Evolutionary conservation across 2,329 filamentous ascomycete genomes (phyloP).

Genomic region (Didymella keratinophila): DNA sequence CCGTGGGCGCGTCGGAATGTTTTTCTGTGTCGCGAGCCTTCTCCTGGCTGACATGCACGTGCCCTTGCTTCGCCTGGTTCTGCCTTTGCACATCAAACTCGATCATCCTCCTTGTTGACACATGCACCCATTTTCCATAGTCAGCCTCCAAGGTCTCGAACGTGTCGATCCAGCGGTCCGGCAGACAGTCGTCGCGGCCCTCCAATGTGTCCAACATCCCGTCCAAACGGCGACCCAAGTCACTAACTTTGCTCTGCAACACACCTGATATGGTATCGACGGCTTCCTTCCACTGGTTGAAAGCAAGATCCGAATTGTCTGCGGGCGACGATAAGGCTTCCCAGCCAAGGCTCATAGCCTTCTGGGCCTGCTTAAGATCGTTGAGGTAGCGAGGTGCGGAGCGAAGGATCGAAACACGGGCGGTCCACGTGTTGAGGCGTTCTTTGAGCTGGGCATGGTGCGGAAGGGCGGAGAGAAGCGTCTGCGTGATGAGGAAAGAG

Average conservation of each 20-base stretch:
- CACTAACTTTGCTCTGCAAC: slow-evolving; percentile 73
- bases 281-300: slow-evolving; percentile 47
- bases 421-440: slow-evolving; percentile 79
- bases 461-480: slow-evolving; percentile 87
- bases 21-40: slow-evolving; percentile 3
- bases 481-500: slow-evolving; percentile 87
- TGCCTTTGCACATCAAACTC: slow-evolving; percentile 63
- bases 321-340: slow-evolving; percentile 60
- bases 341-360: slow-evolving; percentile 72
- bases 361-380: slow-evolving; percentile 69
- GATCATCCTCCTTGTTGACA: slow-evolving; percentile 76
- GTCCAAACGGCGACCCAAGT: slow-evolving; percentile 77
- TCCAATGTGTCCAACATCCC: slow-evolving; percentile 87
- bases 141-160: slow-evolving; percentile 81
- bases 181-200: slow-evolving; percentile 81
- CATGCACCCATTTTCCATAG: slow-evolving; percentile 81
- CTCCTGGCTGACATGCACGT: slow-evolving; percentile 4
- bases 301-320: slow-evolving; percentile 44
- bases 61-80: slow-evolving; percentile 21
- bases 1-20: slow-evolving; percentile 22
- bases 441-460: slow-evolving; percentile 76
- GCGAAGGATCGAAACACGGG: slow-evolving; percentile 76
- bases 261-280: slow-evolving; percentile 65
- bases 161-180: slow-evolving; percentile 84
- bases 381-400: slow-evolving; percentile 74